Conservation (phyloP, 805 yeast genomes). For the Ogataea ganodermae region DNA sequence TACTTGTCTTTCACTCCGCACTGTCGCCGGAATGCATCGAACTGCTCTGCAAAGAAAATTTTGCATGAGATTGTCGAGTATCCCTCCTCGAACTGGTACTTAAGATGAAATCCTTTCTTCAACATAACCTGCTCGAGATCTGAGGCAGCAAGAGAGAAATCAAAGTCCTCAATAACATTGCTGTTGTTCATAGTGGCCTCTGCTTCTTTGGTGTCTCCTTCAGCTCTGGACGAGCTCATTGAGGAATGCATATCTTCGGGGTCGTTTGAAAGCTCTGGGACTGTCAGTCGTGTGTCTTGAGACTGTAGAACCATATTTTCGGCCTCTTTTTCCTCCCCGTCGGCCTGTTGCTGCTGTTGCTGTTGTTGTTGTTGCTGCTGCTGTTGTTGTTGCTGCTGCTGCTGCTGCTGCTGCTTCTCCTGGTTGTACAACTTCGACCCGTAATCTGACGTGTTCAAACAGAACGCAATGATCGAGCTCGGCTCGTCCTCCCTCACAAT, state of each 20-base stretch:
- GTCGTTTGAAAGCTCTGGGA: constrained; percentile 14
- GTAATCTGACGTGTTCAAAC: constrained; percentile 84
- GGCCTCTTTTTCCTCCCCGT: neutral
- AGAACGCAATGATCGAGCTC: constrained; percentile 89
- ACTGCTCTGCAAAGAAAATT: constrained; percentile 93
- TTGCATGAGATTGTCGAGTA: constrained; percentile 84
- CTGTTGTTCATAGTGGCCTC: constrained; percentile 23
- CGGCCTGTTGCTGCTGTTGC: neutral
- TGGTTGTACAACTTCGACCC: constrained; percentile 42
- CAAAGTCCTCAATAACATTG: constrained; percentile 13
- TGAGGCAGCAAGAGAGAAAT: constrained; percentile 13
- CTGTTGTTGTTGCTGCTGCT: neutral
- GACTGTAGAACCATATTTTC: neutral
- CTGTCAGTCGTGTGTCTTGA: neutral
- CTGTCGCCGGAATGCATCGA: constrained; percentile 86
- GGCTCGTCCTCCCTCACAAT: constrained; percentile 97
- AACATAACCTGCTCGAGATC: constrained; percentile 69
- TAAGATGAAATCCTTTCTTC: constrained; percentile 84
- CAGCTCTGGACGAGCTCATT: neutral
- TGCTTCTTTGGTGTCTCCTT: neutral
- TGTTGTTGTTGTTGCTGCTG: neutral
- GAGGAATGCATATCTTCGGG: neutral
- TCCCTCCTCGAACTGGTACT: constrained; percentile 90
- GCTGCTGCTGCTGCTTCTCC: constrained; percentile 31
- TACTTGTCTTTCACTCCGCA: constrained; percentile 77